phyloP scores from a whole-genome alignment of 768 basidiomycete genomes.

The Lentinula guzmanii region DNA sequence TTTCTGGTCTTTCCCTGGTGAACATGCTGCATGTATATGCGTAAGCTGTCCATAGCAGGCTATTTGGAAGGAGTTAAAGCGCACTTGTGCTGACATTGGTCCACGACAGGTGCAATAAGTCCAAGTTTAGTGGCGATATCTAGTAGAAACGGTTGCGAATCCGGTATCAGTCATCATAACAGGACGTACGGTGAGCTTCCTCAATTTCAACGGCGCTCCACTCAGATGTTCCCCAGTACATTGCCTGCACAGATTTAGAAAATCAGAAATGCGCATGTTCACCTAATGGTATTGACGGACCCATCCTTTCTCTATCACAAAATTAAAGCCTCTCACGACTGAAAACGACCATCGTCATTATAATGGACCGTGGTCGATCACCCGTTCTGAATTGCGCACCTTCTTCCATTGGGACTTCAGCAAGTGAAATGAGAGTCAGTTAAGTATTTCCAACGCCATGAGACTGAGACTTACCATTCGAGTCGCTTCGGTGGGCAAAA shows the following conservation, averaged over 20 bases:
- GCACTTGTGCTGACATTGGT: slow-evolving; percentile 72
- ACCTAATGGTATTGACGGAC: slow-evolving; percentile 18
- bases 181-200: slow-evolving; percentile 50
- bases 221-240: slow-evolving; percentile 75
- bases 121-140: slow-evolving; percentile 64
- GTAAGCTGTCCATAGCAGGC: not conserved
- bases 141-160: slow-evolving; percentile 13
- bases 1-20: slow-evolving; percentile 75
- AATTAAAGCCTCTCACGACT: slow-evolving; percentile 76
- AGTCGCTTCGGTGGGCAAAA: slow-evolving; percentile 66
- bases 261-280: not conserved
- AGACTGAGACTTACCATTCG: slow-evolving; percentile 30
- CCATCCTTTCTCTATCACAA: slow-evolving; percentile 69
- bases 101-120: slow-evolving; percentile 65
- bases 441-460: not conserved
- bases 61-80: slow-evolving; percentile 10
- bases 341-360: not conserved
- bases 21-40: slow-evolving; percentile 48
- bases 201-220: slow-evolving; percentile 70
- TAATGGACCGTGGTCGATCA: not conserved
- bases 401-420: slow-evolving; percentile 63
- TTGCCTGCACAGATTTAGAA: slow-evolving; percentile 33
- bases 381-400: not conserved
- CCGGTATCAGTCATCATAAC: slow-evolving; percentile 17
- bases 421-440: too few relatives aligned